A percentile compares a stretch with the other conserved stretches of the same genome.
phyloP scores from a whole-genome alignment of 208 protist species.

The Angomonas desouzai region DNA sequence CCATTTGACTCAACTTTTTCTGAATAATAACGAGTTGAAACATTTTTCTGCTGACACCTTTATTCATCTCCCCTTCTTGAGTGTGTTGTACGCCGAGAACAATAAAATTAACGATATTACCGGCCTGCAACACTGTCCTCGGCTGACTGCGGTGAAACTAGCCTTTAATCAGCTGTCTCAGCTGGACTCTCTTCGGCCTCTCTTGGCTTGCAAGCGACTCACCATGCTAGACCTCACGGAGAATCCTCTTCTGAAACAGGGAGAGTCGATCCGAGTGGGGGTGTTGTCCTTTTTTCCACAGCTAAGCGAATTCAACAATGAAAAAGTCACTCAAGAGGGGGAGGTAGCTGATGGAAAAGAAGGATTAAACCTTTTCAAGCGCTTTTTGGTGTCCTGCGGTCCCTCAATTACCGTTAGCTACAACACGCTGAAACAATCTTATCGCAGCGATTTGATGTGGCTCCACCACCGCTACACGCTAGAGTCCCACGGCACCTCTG shows the following conservation, averaged over 20 bases:
- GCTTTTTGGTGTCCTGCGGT: background rate
- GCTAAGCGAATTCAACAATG: slow-evolving; percentile 42
- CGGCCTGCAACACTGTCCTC: slow-evolving; percentile 50
- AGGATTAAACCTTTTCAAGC: background rate
- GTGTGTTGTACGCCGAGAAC: slow-evolving; percentile 67
- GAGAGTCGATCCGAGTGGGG: background rate
- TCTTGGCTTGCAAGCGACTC: slow-evolving; percentile 43
- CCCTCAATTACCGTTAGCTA: background rate
- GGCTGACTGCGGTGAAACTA: slow-evolving; percentile 52
- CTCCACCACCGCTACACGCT: background rate
- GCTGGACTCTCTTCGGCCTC: slow-evolving; percentile 29
- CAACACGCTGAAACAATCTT: background rate
- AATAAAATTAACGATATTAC: slow-evolving; percentile 58
- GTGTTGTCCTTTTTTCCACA: slow-evolving; percentile 16
- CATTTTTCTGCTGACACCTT: slow-evolving; percentile 25
- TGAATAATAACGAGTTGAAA: slow-evolving; percentile 58
- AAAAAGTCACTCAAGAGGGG: background rate
- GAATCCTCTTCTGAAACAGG: slow-evolving; percentile 38
- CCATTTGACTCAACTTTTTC: slow-evolving; percentile 70
- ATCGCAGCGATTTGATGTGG: background rate
- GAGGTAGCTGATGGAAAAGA: slow-evolving; percentile 7
- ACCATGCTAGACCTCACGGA: slow-evolving; percentile 40
- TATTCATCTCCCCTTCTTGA: slow-evolving; percentile 61
- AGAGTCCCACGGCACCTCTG: slow-evolving; percentile 7
- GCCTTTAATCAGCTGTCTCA: slow-evolving; percentile 51